phyloP scores from a whole-genome alignment of 495 filamentous ascomycete species.

The Xylaria flabelliformis region DNA sequence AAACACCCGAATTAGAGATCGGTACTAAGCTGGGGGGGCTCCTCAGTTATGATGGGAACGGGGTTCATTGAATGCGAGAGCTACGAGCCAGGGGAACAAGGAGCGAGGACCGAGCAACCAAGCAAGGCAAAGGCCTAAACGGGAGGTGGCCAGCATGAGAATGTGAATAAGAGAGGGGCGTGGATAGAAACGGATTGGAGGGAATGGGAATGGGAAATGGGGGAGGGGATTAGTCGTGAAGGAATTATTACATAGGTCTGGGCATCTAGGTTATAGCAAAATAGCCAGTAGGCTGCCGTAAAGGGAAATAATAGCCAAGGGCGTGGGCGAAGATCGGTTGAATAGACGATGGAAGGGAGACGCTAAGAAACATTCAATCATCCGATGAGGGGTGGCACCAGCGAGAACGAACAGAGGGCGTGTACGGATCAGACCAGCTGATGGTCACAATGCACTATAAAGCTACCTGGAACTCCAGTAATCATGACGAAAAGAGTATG shows the following conservation, averaged over 20 bases:
- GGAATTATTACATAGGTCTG: constrained; percentile 28
- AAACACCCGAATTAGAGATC: constrained; percentile 54
- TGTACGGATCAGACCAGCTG: constrained; percentile 9
- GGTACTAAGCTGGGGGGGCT: constrained; percentile 38
- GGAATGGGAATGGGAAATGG: constrained; percentile 13
- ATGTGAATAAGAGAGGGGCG: constrained; percentile 28
- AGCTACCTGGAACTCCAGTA: not conserved
- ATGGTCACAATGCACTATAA: not conserved
- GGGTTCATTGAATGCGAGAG: constrained; percentile 21
- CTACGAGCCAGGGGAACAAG: constrained; percentile 13
- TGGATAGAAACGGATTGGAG: constrained; percentile 9
- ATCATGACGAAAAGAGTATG: constrained; percentile 13
- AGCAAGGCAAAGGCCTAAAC: not conserved
- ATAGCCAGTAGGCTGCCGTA: constrained; percentile 27
- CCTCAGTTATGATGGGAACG: constrained; percentile 14
- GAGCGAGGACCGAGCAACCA: not conserved
- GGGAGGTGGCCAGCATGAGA: constrained; percentile 13
- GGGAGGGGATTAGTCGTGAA: constrained; percentile 30
- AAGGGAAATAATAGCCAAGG: constrained; percentile 28
- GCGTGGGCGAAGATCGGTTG: constrained; percentile 19
- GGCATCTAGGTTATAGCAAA: constrained; percentile 19
- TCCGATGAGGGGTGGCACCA: constrained; percentile 23
- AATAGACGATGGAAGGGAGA: constrained; percentile 2
- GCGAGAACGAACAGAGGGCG: constrained; percentile 8
- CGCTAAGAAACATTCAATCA: constrained; percentile 22